phyloP scores from a whole-genome alignment of 352 stramenopile species.

The Globisporangium emineosum region DNA sequence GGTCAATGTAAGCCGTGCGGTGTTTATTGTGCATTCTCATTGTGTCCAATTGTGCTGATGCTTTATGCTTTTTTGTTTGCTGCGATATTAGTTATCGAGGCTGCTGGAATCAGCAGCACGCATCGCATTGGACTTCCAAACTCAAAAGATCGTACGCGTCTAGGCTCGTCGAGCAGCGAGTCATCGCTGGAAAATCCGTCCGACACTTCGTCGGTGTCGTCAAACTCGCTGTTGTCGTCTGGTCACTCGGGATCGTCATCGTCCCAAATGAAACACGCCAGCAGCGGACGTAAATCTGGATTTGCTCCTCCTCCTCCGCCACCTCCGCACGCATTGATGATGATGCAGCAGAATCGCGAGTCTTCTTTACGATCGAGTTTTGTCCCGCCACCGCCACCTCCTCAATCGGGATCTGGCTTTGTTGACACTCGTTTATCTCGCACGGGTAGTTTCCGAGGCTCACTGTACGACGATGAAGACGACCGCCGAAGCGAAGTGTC shows the following conservation, averaged over 20 bases:
- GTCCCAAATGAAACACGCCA: conserved; percentile 20
- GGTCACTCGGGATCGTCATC: conserved; percentile 30
- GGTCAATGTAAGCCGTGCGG: conserved; percentile 60
- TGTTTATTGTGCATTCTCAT: neutral
- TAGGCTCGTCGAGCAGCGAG: conserved; percentile 43
- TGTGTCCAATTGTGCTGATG: conserved; percentile 8
- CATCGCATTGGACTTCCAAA: conserved; percentile 19
- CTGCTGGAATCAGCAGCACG: conserved; percentile 21
- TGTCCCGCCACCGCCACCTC: conserved; percentile 18
- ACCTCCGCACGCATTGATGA: conserved; percentile 14
- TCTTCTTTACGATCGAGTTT: conserved; percentile 11
- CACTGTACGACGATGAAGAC: conserved; percentile 40
- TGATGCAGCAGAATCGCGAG: conserved; percentile 7
- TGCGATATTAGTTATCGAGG: conserved; percentile 48
- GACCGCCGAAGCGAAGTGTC: conserved; percentile 32
- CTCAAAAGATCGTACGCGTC: conserved; percentile 18
- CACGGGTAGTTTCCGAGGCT: conserved; percentile 52
- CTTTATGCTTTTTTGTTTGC: neutral
- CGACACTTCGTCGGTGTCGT: conserved; percentile 42
- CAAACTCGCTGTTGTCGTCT: conserved; percentile 45
- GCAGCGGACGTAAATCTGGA: conserved; percentile 13
- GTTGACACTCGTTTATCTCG: conserved; percentile 36
- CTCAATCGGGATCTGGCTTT: conserved; percentile 15
- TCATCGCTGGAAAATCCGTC: conserved; percentile 39
- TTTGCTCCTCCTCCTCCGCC: conserved; percentile 25